Base-by-base conservation (phyloP, 2,329 filamentous ascomycete genomes). In the Tolypocladium ovalisporum region DNA sequence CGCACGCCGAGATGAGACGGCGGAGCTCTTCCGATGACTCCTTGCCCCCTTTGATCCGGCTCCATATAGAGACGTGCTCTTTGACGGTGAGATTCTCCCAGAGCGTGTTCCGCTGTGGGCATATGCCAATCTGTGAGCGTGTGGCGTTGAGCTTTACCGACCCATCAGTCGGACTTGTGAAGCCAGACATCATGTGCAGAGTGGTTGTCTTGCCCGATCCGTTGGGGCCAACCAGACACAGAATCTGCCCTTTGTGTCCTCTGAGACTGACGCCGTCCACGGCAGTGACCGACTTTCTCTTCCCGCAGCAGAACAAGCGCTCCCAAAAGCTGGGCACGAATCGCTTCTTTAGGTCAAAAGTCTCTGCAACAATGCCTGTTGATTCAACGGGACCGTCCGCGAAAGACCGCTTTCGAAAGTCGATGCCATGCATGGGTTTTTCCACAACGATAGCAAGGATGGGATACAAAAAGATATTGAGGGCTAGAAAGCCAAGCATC, bases 201-300 rank as follows among this genome's bases (percentile, higher is more conserved):
- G 85, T 87, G 0, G 87, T 89, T 1, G 82, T 86, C 65, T 90
- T 89, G 13, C 87, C 87, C 52, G 80, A 84, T 8, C 86, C 86
- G 64, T 89, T 89, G 1, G 84, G 84, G 17, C 86, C 87, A 0
- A 89, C 75, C 0, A 89, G 72, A 4, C 86, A 80, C 72, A 88
- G 75, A 57, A 89, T 82, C 62, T 87, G 77, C 22, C 84, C 78
- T 66, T 80, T 75, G 49, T 80, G 75, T 10, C 83, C 81, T 22
- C 79, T 71, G 22, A 89, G 74, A 58, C 75, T 80, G 42, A 90
- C 71, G 34, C 81, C 72, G 59, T 88, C 75, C 4, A 89, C 85
- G 0, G 86, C 86, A 8, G 62, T 61, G n/a, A 67, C 63, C 12
- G 77, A 78, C 13, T 65, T 63, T 13, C 62, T 61, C 13, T 65